phyloP scores from a whole-genome alignment of 306 rosid genomes.

The Vigna trinervia region DNA sequence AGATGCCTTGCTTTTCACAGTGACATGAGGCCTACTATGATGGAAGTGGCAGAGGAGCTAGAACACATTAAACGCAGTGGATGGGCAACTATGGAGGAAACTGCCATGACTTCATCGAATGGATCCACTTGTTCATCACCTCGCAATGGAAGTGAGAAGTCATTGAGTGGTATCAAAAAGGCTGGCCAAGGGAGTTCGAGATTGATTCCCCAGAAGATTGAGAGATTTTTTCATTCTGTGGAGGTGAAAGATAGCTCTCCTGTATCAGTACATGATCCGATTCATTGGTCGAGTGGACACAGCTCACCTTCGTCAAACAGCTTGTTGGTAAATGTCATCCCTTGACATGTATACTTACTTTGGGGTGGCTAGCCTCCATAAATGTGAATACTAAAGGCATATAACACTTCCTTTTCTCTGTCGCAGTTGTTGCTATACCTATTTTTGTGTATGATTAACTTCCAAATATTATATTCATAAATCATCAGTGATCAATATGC shows the following conservation, averaged over 20 bases:
- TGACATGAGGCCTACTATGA: constrained; percentile 94
- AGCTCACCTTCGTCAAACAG: constrained; percentile 95
- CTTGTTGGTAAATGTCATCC: constrained; percentile 74
- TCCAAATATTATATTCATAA: constrained; percentile 26
- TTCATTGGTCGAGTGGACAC: constrained; percentile 78
- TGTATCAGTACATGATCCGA: constrained; percentile 81
- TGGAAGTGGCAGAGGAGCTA: constrained; percentile 92
- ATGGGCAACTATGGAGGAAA: constrained; percentile 83
- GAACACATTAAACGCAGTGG: constrained; percentile 76
- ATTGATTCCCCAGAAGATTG: constrained; percentile 53
- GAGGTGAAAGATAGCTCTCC: constrained; percentile 79
- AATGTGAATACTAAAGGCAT: constrained; percentile 46
- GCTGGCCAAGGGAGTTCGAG: constrained; percentile 60
- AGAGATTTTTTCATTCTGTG: constrained; percentile 48
- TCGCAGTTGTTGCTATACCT: constrained; percentile 20
- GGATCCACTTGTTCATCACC: constrained; percentile 74
- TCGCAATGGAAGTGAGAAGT: constrained; percentile 61
- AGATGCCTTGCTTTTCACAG: constrained; percentile 96
- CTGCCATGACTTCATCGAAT: constrained; percentile 58
- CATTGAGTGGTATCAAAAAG: constrained; percentile 52
- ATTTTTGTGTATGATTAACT: constrained; percentile 29
- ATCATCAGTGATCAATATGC: constrained; percentile 37
- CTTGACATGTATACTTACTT: constrained; percentile 47
- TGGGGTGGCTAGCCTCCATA: constrained; percentile 24
- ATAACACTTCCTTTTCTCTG: constrained; percentile 12